Base-by-base conservation (phyloP, 2,329 filamentous ascomycete genomes). In the Fusarium floridanum region DNA sequence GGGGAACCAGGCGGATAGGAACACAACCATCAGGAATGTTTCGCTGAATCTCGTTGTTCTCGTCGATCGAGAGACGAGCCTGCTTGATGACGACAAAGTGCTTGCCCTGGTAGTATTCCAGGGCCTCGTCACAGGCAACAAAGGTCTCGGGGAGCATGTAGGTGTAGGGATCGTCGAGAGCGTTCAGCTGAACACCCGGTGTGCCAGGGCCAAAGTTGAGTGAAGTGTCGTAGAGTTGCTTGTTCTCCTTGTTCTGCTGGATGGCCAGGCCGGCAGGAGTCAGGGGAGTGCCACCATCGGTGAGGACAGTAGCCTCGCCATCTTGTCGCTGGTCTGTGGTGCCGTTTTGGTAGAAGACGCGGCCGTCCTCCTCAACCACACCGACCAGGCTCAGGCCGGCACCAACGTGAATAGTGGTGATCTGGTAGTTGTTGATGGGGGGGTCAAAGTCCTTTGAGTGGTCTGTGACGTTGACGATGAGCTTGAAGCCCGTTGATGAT, bases 311-410 rank as follows among this genome's bases (percentile, higher is more conserved):
- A 39, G 82, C 81, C 48, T 74, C 61, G 43, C 78, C 75, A 39
- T 76, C 78, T 20, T 75, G 73, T 8, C 83, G 72, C 43, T 85
- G 81, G 8, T 77, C 67, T 14, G 80, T 81, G 14, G 86, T 87
- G 74, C 84, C 86, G 74, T 89, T 89, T 66, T 85, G 80, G 82
- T 88, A 89, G 76, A 88, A 89, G 67, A 85, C 63, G 9, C 73
- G 73, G n/a, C 73, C 76, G 27, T 68, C 55, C 34, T 69, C 61
- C 32, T 78, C 74, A 22, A 73, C 69, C 14, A 86, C 79, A 2
- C 84, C 82, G 10, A 83, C 85, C 3, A 83, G 81, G 63, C 81
- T 82, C 11, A 81, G 67, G 2, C 83, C 85, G 1, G 86, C 84
- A 39, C 86, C 85, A 8, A 80, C 80, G 77, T 88, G 86, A 45